Evolutionary conservation across 1,284 basidiomycete species (phyloP).

Genomic region (Mycosarcoma maydis): DNA sequence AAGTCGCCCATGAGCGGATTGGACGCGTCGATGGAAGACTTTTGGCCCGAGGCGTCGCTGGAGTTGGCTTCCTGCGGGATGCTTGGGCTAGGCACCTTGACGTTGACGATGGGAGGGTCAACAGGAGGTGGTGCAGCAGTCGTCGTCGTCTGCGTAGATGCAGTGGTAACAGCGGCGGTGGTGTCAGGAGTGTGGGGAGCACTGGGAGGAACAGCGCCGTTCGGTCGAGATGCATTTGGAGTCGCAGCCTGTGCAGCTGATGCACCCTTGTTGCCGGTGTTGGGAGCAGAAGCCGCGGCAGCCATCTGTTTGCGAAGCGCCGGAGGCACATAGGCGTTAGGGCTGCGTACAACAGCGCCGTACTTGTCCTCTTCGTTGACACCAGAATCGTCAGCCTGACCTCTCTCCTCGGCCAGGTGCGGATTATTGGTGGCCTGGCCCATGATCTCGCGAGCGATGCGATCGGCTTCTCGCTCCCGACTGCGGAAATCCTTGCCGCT

Average conservation of each 20-base stretch:
- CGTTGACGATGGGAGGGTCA: constrained; percentile 33
- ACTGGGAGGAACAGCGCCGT: constrained; percentile 36
- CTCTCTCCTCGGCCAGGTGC: constrained; percentile 91
- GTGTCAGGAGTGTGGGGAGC: constrained; percentile 5
- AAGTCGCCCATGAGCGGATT: constrained; percentile 61
- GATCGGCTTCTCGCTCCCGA: constrained; percentile 85
- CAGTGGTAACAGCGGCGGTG: constrained; percentile 5
- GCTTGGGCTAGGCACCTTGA: constrained; percentile 47
- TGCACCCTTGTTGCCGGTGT: constrained; percentile 44
- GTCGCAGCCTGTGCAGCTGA: constrained; percentile 24
- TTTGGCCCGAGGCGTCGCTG: constrained; percentile 23
- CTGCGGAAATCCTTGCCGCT: constrained; percentile 85
- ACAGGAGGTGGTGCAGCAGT: constrained; percentile 14
- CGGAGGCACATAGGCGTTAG: constrained; percentile 91
- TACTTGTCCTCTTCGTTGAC: constrained; percentile 97
- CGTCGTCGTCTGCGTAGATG: constrained; percentile 12
- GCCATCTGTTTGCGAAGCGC: constrained; percentile 73
- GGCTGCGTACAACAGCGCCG: constrained; percentile 86
- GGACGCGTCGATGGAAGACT: constrained; percentile 29
- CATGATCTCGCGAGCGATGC: constrained; percentile 89
- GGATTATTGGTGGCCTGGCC: constrained; percentile 73
- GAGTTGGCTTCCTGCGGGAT: constrained; percentile 25
- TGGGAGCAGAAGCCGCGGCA: constrained; percentile 34
- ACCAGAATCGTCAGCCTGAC: constrained; percentile 76
- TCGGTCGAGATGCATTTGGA: constrained; percentile 10